Conservation (phyloP, 169 alveolate genomes). For the Cryptosporidium parvum region DNA sequence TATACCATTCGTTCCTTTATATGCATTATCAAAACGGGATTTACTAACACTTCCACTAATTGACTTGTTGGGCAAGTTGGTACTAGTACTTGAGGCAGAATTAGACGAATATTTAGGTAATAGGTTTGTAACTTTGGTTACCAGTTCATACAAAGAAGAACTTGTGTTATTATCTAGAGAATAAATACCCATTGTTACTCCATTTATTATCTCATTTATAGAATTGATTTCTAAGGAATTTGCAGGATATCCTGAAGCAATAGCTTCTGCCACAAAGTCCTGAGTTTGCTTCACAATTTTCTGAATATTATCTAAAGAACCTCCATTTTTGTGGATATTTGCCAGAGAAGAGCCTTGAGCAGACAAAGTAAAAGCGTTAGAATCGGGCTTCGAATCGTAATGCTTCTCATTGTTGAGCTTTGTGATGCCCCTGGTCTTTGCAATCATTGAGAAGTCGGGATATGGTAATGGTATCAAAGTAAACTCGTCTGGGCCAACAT, state of each 20-base stretch:
- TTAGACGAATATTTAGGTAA: slow-evolving; percentile 37
- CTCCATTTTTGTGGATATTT: slow-evolving; percentile 4
- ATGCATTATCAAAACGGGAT: slow-evolving; percentile 55
- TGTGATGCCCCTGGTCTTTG: slow-evolving; percentile 38
- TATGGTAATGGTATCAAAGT: slow-evolving; percentile 64
- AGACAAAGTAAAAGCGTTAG: background rate
- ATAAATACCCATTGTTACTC: slow-evolving; percentile 34
- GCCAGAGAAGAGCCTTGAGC: background rate
- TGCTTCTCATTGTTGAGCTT: background rate
- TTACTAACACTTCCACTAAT: background rate
- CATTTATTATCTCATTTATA: slow-evolving; percentile 55
- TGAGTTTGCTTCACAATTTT: slow-evolving; percentile 45
- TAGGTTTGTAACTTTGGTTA: slow-evolving; percentile 38
- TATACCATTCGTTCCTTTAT: background rate
- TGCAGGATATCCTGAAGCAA: slow-evolving; percentile 49
- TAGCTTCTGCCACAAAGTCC: slow-evolving; percentile 44
- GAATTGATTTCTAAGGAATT: slow-evolving; percentile 55
- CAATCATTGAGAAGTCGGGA: slow-evolving; percentile 58
- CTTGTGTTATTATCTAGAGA: slow-evolving; percentile 42
- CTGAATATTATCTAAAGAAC: slow-evolving; percentile 3
- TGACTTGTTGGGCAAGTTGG: background rate
- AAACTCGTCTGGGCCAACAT: slow-evolving; percentile 75
- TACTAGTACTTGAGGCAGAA: background rate
- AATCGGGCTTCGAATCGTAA: background rate
- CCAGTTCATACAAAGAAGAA: slow-evolving; percentile 47